Evolutionary conservation across 257 asterid species (phyloP).

Genomic region (Capsicum rhomboideum): DNA sequence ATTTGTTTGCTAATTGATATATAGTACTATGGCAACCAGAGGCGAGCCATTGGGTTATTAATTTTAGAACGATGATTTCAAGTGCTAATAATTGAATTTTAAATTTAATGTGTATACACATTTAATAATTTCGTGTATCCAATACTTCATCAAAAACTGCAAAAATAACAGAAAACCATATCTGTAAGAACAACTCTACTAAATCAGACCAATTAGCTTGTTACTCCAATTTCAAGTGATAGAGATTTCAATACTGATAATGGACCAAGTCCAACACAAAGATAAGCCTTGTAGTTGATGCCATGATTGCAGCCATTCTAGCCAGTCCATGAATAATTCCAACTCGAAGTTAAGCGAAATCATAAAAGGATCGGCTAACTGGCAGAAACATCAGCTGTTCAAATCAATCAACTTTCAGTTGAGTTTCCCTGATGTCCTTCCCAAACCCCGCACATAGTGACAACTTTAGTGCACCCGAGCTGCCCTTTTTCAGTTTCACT

Average conservation of each 20-base stretch:
- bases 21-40: too few species aligned
- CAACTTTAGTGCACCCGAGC: too few species aligned
- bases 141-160: slow-evolving; percentile 71
- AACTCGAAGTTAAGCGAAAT: slow-evolving; percentile 53
- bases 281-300: slow-evolving; percentile 86
- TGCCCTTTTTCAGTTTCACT: too few species aligned
- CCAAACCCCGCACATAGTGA: too few species aligned
- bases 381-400: not conserved
- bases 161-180: not conserved
- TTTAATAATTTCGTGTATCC: too few species aligned
- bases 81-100: too few species aligned
- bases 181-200: not conserved
- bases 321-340: slow-evolving; percentile 92
- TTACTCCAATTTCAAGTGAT: not conserved
- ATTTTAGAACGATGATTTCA: too few species aligned
- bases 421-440: too few species aligned
- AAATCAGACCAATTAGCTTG: not conserved
- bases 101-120: too few species aligned
- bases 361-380: slow-evolving; percentile 3
- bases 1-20: too few species aligned
- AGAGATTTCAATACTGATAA: slow-evolving; percentile 45
- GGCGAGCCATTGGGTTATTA: too few species aligned
- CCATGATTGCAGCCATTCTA: slow-evolving; percentile 98
- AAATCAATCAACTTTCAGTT: too few species aligned
- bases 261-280: slow-evolving; percentile 95